A percentile compares a stretch with the other conserved stretches of the same genome.
These are phyloP conservation scores for Lentinula detonsa DNA, from an alignment of 768 basidiomycete species.

Conservation along the genomic window DNA sequence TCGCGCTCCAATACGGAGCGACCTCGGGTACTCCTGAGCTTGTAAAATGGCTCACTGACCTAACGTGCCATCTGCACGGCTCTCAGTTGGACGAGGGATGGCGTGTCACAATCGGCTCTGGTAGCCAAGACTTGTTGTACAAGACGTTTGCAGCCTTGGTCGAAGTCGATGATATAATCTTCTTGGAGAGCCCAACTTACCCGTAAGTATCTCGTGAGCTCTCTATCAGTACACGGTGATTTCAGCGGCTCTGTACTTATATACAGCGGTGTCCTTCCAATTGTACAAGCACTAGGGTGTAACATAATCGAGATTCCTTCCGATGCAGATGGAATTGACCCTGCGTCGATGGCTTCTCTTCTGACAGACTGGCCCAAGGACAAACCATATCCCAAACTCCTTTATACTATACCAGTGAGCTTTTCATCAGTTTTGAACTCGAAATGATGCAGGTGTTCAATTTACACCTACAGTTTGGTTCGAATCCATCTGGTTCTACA, in stretches of 20 bases:
- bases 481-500: constrained; percentile 82
- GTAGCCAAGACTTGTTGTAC: constrained; percentile 84
- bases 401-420: constrained; percentile 77
- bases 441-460: background rate
- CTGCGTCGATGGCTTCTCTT: constrained; percentile 52
- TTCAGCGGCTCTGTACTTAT: background rate
- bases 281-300: constrained; percentile 47
- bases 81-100: constrained; percentile 59
- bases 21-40: constrained; percentile 66
- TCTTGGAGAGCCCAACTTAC: constrained; percentile 81
- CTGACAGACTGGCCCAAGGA: constrained; percentile 68
- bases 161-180: constrained; percentile 71
- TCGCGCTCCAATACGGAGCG: constrained; percentile 70
- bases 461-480: constrained; percentile 51
- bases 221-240: constrained; percentile 5
- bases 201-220: constrained; percentile 36
- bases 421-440: background rate
- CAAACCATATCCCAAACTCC: constrained; percentile 66
- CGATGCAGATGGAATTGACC: constrained; percentile 65
- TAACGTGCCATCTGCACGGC: constrained; percentile 69
- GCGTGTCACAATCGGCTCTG: constrained; percentile 70
- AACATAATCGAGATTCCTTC: constrained; percentile 69
- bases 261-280: constrained; percentile 57
- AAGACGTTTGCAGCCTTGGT: constrained; percentile 74
- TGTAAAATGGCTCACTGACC: constrained; percentile 57